phyloP scores from a whole-genome alignment of 2,329 filamentous ascomycete species.

The Fusarium praegraminearum region DNA sequence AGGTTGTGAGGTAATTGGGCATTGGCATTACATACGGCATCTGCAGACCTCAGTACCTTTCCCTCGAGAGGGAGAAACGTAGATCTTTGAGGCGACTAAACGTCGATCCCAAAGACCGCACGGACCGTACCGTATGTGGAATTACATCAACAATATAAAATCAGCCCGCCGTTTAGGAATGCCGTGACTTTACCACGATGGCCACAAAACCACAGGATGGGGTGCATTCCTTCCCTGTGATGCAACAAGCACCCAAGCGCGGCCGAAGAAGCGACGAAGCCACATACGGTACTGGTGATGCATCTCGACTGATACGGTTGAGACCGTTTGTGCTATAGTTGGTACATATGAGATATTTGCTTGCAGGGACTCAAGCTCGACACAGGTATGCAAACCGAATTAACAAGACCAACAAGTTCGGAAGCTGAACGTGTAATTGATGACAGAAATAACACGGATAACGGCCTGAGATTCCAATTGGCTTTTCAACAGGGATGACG shows the following conservation, averaged over 20 bases:
- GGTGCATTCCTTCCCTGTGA: slow-evolving; percentile 29
- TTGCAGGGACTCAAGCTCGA: slow-evolving; percentile 12
- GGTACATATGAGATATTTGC: slow-evolving; percentile 8
- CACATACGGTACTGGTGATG: slow-evolving; percentile 19
- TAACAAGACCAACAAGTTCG: background rate
- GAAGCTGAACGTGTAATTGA: slow-evolving; percentile 2
- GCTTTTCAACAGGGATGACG: slow-evolving; percentile 7
- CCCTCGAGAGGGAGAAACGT: slow-evolving; percentile 23
- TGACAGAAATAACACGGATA: slow-evolving; percentile 16
- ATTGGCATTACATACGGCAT: slow-evolving; percentile 11
- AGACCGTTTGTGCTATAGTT: slow-evolving; percentile 1
- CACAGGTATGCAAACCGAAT: slow-evolving; percentile 25
- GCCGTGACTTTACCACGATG: slow-evolving; percentile 22
- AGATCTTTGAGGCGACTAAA: slow-evolving; percentile 34
- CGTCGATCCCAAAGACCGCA: slow-evolving; percentile 37
- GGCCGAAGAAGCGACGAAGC: slow-evolving; percentile 22
- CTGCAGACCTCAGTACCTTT: background rate
- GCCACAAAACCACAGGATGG: slow-evolving; percentile 31
- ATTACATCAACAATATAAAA: slow-evolving; percentile 18
- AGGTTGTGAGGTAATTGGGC: background rate
- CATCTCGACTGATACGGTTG: slow-evolving; percentile 32
- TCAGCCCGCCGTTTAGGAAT: slow-evolving; percentile 29
- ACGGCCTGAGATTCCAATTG: slow-evolving; percentile 13
- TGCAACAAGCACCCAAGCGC: slow-evolving; percentile 13
- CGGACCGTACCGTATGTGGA: slow-evolving; percentile 39